A percentile compares a stretch with the other conserved stretches of the same genome.
phyloP scores from a whole-genome alignment of 2,329 filamentous ascomycete genomes.

The Trichoderma pleuroti region DNA sequence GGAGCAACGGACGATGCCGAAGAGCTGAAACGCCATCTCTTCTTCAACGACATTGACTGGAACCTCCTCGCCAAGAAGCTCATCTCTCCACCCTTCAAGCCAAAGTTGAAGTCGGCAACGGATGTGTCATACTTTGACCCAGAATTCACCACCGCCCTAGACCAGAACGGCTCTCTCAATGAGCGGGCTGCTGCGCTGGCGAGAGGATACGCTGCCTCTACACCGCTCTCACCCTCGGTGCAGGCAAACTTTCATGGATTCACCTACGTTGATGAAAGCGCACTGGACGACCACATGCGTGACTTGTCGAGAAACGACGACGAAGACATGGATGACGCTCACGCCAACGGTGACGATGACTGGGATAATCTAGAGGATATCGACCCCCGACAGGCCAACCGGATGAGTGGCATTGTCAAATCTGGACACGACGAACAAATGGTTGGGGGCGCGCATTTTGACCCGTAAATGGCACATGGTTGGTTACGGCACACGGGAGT shows the following conservation, averaged over 20 bases:
- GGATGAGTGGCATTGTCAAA: constrained; percentile 63
- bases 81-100: constrained; percentile 95
- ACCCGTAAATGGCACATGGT: constrained; percentile 46
- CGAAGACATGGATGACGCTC: constrained; percentile 60
- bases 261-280: constrained; percentile 97
- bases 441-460: constrained; percentile 61
- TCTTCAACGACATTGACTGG: constrained; percentile 96
- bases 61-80: constrained; percentile 81
- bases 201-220: constrained; percentile 81
- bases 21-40: constrained; percentile 89
- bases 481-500: not conserved
- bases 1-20: constrained; percentile 88
- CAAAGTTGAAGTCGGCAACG: constrained; percentile 90
- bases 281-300: constrained; percentile 80
- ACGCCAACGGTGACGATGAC: constrained; percentile 49
- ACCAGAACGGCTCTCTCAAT: constrained; percentile 82
- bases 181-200: constrained; percentile 84
- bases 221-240: constrained; percentile 88
- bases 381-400: constrained; percentile 50
- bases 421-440: constrained; percentile 59
- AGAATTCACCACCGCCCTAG: constrained; percentile 93
- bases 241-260: constrained; percentile 99
- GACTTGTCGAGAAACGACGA: constrained; percentile 45
- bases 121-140: constrained; percentile 98
- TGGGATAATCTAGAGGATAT: constrained; percentile 59